Conservation (phyloP, 331 rosid species). For the Quercus phellos region DNA sequence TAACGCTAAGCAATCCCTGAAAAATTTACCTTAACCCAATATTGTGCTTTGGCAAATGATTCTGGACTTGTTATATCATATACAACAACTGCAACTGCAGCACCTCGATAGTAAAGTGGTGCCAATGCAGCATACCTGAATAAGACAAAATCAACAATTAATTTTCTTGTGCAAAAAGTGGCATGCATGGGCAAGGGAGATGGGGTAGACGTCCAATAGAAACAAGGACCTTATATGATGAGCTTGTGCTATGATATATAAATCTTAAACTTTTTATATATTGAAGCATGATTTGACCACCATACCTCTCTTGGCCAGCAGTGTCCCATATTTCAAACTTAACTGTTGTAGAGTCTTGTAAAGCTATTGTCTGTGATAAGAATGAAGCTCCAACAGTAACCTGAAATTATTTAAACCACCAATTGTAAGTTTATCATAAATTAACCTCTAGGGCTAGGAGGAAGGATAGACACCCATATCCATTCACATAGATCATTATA, state of each 20-base stretch:
- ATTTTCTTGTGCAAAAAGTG: slow-evolving; percentile 14
- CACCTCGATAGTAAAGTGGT: slow-evolving; percentile 94
- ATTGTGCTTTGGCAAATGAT: slow-evolving; percentile 90
- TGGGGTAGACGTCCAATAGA: neutral
- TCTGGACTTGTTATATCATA: slow-evolving; percentile 96
- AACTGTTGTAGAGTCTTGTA: slow-evolving; percentile 98
- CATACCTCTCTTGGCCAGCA: slow-evolving; percentile 98
- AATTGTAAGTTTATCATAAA: slow-evolving; percentile 18
- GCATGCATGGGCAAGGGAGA: slow-evolving; percentile 9
- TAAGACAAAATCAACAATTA: slow-evolving; percentile 22
- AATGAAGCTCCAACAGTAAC: slow-evolving; percentile 99
- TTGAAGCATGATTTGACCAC: neutral
- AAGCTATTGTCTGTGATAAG: slow-evolving; percentile 94
- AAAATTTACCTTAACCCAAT: slow-evolving; percentile 91
- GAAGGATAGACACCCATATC: neutral
- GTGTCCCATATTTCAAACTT: slow-evolving; percentile 99
- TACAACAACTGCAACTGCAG: slow-evolving; percentile 92
- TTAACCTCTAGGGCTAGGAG: neutral
- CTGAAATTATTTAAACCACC: slow-evolving; percentile 44
- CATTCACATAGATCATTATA: neutral
- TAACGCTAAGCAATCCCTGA: slow-evolving; percentile 12
- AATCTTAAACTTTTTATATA: slow-evolving; percentile 3
- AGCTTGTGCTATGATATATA: neutral
- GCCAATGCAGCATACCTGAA: slow-evolving; percentile 94
- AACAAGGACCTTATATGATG: neutral